Conservation (phyloP, 1,284 basidiomycete genomes). For the Melampsora larici-populina region DNA sequence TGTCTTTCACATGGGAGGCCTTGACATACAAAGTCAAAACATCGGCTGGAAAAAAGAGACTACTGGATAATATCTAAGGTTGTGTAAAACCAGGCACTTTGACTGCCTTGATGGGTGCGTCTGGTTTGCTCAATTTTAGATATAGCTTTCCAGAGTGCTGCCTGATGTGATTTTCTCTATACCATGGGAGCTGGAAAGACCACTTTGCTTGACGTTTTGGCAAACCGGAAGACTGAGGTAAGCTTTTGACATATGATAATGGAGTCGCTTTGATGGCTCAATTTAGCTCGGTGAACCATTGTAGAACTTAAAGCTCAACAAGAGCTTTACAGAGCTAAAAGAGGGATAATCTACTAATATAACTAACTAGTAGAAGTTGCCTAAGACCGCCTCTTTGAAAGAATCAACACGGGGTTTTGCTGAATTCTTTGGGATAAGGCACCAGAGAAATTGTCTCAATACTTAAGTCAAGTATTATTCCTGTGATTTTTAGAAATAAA, state of each 20-base stretch:
- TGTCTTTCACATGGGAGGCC: slow-evolving; percentile 56
- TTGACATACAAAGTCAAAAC: slow-evolving; percentile 57
- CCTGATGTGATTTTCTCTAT: slow-evolving; percentile 52
- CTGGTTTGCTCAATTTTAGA: slow-evolving; percentile 36
- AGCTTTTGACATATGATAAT: slow-evolving; percentile 25
- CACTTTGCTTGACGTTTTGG: slow-evolving; percentile 72
- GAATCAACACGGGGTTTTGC: too few species aligned
- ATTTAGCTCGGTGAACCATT: slow-evolving; percentile 49
- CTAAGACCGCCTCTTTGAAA: too few species aligned
- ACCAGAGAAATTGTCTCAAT: too few species aligned
- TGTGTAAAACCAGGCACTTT: slow-evolving; percentile 59
- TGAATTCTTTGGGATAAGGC: too few species aligned
- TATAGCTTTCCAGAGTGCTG: slow-evolving; percentile 46
- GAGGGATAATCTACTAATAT: too few species aligned
- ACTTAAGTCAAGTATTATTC: too few species aligned
- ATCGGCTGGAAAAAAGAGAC: slow-evolving; percentile 52
- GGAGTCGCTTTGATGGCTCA: slow-evolving; percentile 23
- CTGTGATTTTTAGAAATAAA: too few species aligned
- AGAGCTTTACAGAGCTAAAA: too few species aligned
- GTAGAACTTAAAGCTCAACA: too few species aligned
- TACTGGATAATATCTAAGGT: slow-evolving; percentile 58
- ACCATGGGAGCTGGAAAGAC: slow-evolving; percentile 54
- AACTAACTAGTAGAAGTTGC: too few species aligned
- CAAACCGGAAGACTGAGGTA: slow-evolving; percentile 69
- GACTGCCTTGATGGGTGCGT: slow-evolving; percentile 56